Base-by-base conservation (phyloP, 2,329 filamentous ascomycete species). In the Chaetomium sp. region DNA sequence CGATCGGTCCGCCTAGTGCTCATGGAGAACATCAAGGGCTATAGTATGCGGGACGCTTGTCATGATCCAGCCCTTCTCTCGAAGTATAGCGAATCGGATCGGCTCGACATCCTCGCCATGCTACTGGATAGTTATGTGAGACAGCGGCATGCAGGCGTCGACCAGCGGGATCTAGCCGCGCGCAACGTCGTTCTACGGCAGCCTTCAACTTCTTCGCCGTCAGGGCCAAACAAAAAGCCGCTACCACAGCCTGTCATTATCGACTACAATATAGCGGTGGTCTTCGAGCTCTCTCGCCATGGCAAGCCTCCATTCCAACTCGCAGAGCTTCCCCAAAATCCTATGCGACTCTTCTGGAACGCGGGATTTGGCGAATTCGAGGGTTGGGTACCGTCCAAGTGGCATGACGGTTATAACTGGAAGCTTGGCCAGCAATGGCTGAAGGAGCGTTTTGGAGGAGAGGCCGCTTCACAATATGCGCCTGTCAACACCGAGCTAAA, bases 101-200 rank as follows among this genome's bases (percentile, higher is more conserved):
- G 51, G 3, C 51, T 55, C 31, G 27, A 33, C 3, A 35, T 55
- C 9, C 16, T 55, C 8, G 62, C 42, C 10, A 13, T 21, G 16
- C 38, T 49, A 31, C 31, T 33, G 12, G 47, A 55, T 27, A 21
- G 27, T 4, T 6, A 2, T n/a, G 16, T 55, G 7, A 33, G 27
- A 33, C 29, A 35, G 27, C 29, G 57, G 38, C 51, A 55, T 23
- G 42, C 50, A 27, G 62, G 62, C 2, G 51, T 64, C 12, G 29
- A 54, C 31, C 62, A 64, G 50, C 35, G 57, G n/a, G 62, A 64
- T 60, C 33, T 64, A n/a, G 62, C 62, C 23, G 2, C 57, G 19
- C 50, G 62, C 16, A 60, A 64, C 38, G 57, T 60, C 42, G 45
- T 64, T 35, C 47, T 60, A 16, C 57, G 49, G 42, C 27, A 49